Evolutionary conservation across 768 basidiomycete species (phyloP).

Genomic region (Pulveroboletus ravenelii): DNA sequence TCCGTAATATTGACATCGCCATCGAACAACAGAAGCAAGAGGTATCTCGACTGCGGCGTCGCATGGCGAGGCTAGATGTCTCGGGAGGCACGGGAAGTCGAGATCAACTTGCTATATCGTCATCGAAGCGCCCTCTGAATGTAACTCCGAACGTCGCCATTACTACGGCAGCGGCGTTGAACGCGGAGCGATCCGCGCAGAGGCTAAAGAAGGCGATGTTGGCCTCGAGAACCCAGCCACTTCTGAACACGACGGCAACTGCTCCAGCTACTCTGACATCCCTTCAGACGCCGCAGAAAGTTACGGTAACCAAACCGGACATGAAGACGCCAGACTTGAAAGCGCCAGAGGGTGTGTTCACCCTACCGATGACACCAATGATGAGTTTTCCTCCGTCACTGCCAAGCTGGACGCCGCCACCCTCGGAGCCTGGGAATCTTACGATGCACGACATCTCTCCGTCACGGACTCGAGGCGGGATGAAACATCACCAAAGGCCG

Average conservation of each 20-base stretch:
- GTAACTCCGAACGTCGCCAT: constrained; percentile 64
- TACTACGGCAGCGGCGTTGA: constrained; percentile 76
- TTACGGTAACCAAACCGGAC: constrained; percentile 5
- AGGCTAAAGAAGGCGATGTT: constrained; percentile 67
- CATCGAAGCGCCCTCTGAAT: constrained; percentile 36
- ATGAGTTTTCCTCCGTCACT: constrained; percentile 24
- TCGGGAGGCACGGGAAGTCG: constrained; percentile 23
- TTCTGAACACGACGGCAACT: constrained; percentile 56
- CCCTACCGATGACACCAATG: constrained; percentile 16
- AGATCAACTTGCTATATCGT: constrained; percentile 41
- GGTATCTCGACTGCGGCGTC: constrained; percentile 46
- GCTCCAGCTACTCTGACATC: constrained; percentile 17
- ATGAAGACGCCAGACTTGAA: constrained; percentile 2
- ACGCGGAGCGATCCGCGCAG: constrained; percentile 71
- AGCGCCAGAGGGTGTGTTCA: neutral
- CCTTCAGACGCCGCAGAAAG: constrained; percentile 29
- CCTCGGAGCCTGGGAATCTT: constrained; percentile 15
- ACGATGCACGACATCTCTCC: constrained; percentile 15
- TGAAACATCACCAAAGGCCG: constrained; percentile 35
- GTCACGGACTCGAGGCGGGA: constrained; percentile 20
- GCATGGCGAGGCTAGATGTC: constrained; percentile 50
- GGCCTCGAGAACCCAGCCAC: constrained; percentile 53
- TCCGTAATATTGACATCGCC: constrained; percentile 77
- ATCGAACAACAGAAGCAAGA: constrained; percentile 58
- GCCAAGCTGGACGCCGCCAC: constrained; percentile 21